These are phyloP conservation scores for Rhododendron molle DNA, from an alignment of 148 eudicot genomes.

Conservation along the genomic window DNA sequence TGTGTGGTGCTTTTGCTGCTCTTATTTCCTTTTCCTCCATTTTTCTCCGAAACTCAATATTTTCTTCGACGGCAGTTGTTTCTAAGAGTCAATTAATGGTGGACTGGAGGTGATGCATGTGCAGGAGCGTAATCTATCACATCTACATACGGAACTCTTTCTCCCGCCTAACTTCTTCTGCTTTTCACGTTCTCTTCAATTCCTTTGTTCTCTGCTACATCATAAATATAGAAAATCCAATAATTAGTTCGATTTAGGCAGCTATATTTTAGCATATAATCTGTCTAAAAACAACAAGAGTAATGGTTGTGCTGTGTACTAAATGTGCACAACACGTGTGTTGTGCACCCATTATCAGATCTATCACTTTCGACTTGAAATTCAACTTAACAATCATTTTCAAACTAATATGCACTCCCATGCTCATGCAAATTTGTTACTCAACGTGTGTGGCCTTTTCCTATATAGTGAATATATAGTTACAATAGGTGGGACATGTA, in stretches of 20 bases:
- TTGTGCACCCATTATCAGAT: not conserved
- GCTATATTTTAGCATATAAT: not conserved
- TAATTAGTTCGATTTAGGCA: not conserved
- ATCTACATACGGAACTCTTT: not conserved
- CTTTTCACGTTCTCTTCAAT: not conserved
- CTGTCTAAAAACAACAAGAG: not conserved
- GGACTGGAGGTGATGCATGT: not conserved
- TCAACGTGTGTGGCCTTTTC: too few species aligned
- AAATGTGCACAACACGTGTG: not conserved
- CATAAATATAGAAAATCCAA: not conserved
- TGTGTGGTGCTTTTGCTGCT: too few species aligned
- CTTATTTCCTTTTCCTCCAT: not conserved
- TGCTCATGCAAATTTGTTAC: too few species aligned
- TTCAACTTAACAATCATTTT: too few species aligned
- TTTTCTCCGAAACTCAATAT: not conserved
- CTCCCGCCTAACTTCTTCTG: not conserved
- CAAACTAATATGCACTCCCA: too few species aligned
- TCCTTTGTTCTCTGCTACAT: not conserved
- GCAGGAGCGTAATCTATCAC: not conserved
- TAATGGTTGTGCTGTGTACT: not conserved
- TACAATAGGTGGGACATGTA: too few species aligned
- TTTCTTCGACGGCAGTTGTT: not conserved
- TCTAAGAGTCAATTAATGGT: not conserved
- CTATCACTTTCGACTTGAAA: too few species aligned
- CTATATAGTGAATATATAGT: too few species aligned